Evolutionary conservation across 805 yeast genomes (phyloP).

Genomic region (Nakazawaea holstii): DNA sequence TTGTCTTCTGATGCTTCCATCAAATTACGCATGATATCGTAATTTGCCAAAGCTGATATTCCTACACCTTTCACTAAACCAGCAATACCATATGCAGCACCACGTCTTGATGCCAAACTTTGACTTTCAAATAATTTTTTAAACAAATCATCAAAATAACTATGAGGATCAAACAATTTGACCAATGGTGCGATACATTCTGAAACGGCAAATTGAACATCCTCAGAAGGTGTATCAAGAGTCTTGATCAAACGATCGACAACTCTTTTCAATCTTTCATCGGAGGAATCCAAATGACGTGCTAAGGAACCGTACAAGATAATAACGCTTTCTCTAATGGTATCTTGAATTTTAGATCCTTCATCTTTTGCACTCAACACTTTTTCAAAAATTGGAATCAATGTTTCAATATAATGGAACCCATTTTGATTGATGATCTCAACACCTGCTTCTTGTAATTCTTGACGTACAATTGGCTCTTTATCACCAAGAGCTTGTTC

Average conservation of each 20-base stretch:
- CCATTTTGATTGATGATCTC: slow-evolving; percentile 67
- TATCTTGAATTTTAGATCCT: slow-evolving; percentile 47
- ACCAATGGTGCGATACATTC: slow-evolving; percentile 85
- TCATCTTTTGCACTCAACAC: slow-evolving; percentile 48
- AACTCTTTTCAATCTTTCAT: slow-evolving; percentile 58
- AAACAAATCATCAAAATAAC: slow-evolving; percentile 57
- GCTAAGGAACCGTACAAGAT: slow-evolving; percentile 90
- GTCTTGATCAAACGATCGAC: slow-evolving; percentile 69
- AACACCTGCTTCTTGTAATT: slow-evolving; percentile 86
- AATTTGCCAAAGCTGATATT: slow-evolving; percentile 65
- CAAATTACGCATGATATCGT: slow-evolving; percentile 70
- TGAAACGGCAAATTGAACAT: slow-evolving; percentile 83
- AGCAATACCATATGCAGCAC: slow-evolving; percentile 95
- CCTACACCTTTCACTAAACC: slow-evolving; percentile 93
- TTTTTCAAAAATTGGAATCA: slow-evolving; percentile 78
- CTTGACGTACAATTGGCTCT: slow-evolving; percentile 68
- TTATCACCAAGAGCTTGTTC: slow-evolving; percentile 70
- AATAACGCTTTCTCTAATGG: slow-evolving; percentile 72
- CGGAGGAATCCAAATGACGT: slow-evolving; percentile 66
- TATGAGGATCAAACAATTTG: slow-evolving; percentile 38
- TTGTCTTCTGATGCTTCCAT: slow-evolving; percentile 86
- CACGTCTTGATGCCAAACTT: slow-evolving; percentile 58
- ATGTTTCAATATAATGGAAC: slow-evolving; percentile 54
- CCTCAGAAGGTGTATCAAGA: slow-evolving; percentile 81
- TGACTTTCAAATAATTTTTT: slow-evolving; percentile 52